Percentiles rank a stretch among this genome's conserved stretches.
These are phyloP conservation scores for Phialophora tarda DNA, from an alignment of 2,329 filamentous ascomycete genomes.

Conservation along the genomic window DNA sequence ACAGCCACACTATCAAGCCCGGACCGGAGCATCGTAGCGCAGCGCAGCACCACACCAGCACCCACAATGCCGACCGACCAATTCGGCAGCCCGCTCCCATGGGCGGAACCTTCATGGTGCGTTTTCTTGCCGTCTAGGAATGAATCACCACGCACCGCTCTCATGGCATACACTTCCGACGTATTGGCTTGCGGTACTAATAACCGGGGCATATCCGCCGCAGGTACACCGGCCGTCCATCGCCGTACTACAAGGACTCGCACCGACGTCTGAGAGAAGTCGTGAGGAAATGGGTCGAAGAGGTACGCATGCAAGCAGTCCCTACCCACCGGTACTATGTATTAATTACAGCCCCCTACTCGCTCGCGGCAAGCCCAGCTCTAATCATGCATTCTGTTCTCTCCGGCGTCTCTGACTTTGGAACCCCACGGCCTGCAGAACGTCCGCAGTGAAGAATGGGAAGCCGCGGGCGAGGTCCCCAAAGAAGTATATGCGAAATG, in stretches of 20 bases:
- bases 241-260: conserved; percentile 8
- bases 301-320: not conserved
- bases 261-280: not conserved
- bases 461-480: conserved; percentile 6
- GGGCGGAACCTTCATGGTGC: not conserved
- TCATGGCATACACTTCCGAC: no score
- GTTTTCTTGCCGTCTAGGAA: not conserved
- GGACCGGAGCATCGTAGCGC: not conserved
- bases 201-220: not conserved
- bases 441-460: conserved; percentile 10
- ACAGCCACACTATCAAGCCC: not conserved
- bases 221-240: conserved; percentile 3
- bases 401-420: no score
- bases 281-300: conserved; percentile 5
- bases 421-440: not conserved
- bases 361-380: not conserved
- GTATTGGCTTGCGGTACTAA: no score
- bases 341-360: not conserved
- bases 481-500: conserved; percentile 1
- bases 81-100: not conserved
- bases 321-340: no score
- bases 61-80: not conserved
- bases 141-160: not conserved
- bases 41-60: not conserved
- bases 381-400: no score